Percentiles rank a stretch among this genome's conserved stretches.
These are phyloP conservation scores for Phytophthora quininea DNA, from an alignment of 352 stramenopile genomes.

Conservation along the genomic window DNA sequence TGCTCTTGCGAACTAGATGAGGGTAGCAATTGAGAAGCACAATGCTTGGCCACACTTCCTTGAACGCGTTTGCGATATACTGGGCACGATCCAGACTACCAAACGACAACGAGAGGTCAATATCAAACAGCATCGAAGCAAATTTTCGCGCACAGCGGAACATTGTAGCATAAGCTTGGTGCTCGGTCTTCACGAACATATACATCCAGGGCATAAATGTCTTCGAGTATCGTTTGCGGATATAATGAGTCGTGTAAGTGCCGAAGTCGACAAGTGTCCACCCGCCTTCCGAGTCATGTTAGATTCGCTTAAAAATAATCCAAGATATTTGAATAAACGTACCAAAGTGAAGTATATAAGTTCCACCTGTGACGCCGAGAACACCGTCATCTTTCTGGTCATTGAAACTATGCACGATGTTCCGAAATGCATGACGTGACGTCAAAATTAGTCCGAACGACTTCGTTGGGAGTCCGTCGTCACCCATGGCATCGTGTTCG, in stretches of 20 bases:
- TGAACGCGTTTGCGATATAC: constrained; percentile 28
- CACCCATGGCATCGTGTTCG: constrained; percentile 3
- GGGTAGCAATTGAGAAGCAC: constrained; percentile 20
- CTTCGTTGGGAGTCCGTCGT: constrained; percentile 3
- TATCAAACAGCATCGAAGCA: constrained; percentile 13
- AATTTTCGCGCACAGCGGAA: constrained; percentile 12
- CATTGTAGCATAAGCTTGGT: constrained; percentile 24
- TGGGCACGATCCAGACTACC: constrained; percentile 18
- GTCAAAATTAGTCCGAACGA: constrained; percentile 4
- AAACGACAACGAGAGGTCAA: constrained; percentile 17
- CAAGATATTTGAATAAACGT: constrained; percentile 1
- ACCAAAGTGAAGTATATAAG: constrained; percentile 31
- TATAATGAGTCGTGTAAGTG: constrained; percentile 26
- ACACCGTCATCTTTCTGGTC: constrained; percentile 5
- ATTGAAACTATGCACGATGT: background rate
- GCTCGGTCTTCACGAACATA: constrained; percentile 30
- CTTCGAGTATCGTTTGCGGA: constrained; percentile 20
- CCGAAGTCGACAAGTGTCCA: constrained; percentile 34
- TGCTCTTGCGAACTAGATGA: constrained; percentile 17
- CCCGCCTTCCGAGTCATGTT: too few relatives aligned
- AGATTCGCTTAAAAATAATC: too few relatives aligned
- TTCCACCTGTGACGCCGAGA: constrained; percentile 12
- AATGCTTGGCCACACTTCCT: constrained; percentile 15
- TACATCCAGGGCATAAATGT: constrained; percentile 29
- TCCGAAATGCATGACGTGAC: background rate